A percentile compares a stretch with the other conserved stretches of the same genome.
Conservation (phyloP, 1,284 basidiomycete genomes). For the Abortiporus biennis region DNA sequence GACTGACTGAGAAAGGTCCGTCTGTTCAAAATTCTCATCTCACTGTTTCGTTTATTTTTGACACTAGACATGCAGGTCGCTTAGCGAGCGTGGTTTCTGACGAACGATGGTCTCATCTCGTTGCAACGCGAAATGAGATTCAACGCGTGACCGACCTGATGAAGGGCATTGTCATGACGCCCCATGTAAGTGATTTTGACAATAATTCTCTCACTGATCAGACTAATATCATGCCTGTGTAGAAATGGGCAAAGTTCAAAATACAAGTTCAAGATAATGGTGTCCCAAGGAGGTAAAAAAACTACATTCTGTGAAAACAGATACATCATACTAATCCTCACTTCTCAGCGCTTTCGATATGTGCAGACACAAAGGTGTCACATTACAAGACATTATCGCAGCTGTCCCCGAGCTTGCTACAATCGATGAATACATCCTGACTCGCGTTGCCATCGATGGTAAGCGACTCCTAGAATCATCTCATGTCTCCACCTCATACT, state of each 20-base stretch:
- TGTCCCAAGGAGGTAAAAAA: slow-evolving; percentile 48
- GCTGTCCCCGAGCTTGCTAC: slow-evolving; percentile 51
- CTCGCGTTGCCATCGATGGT: slow-evolving; percentile 73
- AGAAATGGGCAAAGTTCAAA: slow-evolving; percentile 58
- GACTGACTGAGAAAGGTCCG: slow-evolving; percentile 71
- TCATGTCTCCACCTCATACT: not conserved
- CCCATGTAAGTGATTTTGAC: slow-evolving; percentile 40
- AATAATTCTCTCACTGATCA: not conserved
- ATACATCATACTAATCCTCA: too few relatives aligned
- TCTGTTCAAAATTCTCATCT: not conserved
- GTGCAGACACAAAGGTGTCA: slow-evolving; percentile 59
- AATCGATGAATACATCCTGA: slow-evolving; percentile 46
- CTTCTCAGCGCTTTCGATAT: slow-evolving; percentile 74
- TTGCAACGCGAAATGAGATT: slow-evolving; percentile 43
- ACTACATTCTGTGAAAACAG: too few relatives aligned
- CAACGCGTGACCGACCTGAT: slow-evolving; percentile 45
- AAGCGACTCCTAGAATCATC: slow-evolving; percentile 10
- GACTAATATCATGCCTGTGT: slow-evolving; percentile 1
- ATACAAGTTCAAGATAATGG: slow-evolving; percentile 57
- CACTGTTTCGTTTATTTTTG: not conserved
- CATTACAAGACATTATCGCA: slow-evolving; percentile 36
- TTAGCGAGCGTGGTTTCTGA: slow-evolving; percentile 57
- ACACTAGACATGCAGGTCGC: slow-evolving; percentile 31
- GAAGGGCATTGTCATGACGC: slow-evolving; percentile 42
- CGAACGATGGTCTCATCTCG: slow-evolving; percentile 53